phyloP scores from a whole-genome alignment of 768 basidiomycete genomes.

The Kwoniella shandongensis region DNA sequence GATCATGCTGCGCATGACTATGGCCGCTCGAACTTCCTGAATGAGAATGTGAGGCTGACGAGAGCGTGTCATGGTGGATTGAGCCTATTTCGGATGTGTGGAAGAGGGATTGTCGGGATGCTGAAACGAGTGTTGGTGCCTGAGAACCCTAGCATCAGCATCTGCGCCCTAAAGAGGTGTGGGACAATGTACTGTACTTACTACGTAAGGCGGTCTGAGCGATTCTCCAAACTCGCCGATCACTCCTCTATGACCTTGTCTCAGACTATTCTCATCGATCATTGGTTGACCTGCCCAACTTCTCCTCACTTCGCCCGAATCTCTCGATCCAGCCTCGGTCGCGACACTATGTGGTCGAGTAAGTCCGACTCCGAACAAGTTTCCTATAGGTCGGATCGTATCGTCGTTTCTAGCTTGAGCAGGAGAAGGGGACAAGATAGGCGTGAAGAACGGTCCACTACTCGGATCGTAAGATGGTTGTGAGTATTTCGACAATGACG shows the following conservation, averaged over 20 bases:
- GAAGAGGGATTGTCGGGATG: neutral
- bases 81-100: slow-evolving; percentile 15
- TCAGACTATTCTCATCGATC: slow-evolving; percentile 3
- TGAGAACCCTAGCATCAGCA: neutral
- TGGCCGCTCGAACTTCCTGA: slow-evolving; percentile 4
- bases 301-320: neutral
- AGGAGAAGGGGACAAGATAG: neutral
- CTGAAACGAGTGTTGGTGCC: slow-evolving; percentile 1
- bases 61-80: neutral
- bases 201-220: slow-evolving; percentile 2
- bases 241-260: neutral
- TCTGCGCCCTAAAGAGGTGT: neutral
- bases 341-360: neutral
- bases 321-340: neutral
- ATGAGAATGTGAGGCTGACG: slow-evolving; percentile 4
- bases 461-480: neutral
- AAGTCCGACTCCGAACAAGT: neutral
- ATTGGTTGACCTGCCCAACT: slow-evolving; percentile 13
- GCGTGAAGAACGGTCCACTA: too few relatives aligned
- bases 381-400: slow-evolving; percentile 1
- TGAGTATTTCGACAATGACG: neutral
- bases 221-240: slow-evolving; percentile 17
- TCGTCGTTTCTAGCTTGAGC: neutral
- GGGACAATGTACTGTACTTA: neutral
- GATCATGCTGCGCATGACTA: slow-evolving; percentile 6